phyloP scores from a whole-genome alignment of 2,329 filamentous ascomycete species.

The Colletotrichum siamense region DNA sequence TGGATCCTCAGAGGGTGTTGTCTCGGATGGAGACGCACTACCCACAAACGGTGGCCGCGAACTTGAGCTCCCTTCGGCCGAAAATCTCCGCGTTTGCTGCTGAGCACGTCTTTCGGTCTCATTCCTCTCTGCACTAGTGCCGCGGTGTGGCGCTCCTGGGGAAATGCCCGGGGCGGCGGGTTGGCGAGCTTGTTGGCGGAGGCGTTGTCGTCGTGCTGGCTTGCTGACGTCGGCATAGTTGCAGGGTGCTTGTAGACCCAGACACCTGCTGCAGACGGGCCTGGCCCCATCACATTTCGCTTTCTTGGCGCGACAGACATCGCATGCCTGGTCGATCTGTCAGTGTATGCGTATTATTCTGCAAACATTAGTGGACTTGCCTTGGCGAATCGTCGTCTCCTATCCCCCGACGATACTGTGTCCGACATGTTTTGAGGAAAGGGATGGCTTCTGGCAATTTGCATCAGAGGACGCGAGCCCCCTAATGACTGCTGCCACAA shows the following conservation, averaged over 20 bases:
- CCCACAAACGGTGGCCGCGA: not conserved
- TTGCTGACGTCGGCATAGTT: not conserved
- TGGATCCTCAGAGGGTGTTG: not conserved
- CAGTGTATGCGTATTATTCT: not conserved
- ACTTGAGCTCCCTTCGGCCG: not conserved
- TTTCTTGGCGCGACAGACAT: not conserved
- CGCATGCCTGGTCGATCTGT: not conserved
- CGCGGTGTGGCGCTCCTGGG: rapidly evolving
- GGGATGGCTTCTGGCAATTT: not conserved
- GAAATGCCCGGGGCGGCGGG: too few relatives aligned
- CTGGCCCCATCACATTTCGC: not conserved
- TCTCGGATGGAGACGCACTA: not conserved
- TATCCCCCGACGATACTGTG: not conserved
- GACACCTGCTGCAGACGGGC: not conserved
- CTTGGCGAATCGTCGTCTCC: not conserved
- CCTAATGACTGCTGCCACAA: not conserved
- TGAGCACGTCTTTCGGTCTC: not conserved
- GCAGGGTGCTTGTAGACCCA: not conserved
- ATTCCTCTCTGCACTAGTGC: not conserved
- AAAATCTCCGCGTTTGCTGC: not conserved
- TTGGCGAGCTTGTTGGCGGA: not conserved
- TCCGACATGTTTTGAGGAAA: not conserved
- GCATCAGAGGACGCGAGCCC: not conserved
- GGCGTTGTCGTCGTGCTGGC: not conserved
- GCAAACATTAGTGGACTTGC: not conserved